Conservation (phyloP, 768 basidiomycete genomes). For the Auriscalpium orientale region DNA sequence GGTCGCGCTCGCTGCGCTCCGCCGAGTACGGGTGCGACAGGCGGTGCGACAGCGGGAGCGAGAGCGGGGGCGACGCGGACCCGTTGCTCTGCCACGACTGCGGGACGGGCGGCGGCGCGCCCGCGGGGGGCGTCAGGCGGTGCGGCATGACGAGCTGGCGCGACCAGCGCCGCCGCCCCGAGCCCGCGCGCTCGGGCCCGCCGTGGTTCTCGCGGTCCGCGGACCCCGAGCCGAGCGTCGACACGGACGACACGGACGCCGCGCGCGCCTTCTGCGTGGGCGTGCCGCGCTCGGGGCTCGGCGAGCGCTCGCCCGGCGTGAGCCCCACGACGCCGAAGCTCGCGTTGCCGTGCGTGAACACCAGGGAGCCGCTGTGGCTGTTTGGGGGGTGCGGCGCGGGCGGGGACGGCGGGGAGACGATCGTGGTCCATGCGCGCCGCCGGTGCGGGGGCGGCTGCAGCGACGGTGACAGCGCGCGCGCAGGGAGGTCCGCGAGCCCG, state of each 20-base stretch:
- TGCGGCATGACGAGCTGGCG: slow-evolving; percentile 35
- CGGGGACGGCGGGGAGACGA: slow-evolving; percentile 9
- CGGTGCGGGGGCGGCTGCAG: slow-evolving; percentile 25
- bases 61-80: slow-evolving; percentile 16
- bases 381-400: background rate
- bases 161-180: slow-evolving; percentile 22
- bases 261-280: slow-evolving; percentile 6
- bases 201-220: background rate
- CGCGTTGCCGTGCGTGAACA: slow-evolving; percentile 25
- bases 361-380: slow-evolving; percentile 3
- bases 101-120: slow-evolving; percentile 44
- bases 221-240: slow-evolving; percentile 5
- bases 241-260: slow-evolving; percentile 17
- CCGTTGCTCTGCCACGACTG: slow-evolving; percentile 12
- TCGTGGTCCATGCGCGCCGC: slow-evolving; percentile 23
- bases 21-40: slow-evolving; percentile 14
- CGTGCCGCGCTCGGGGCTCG: slow-evolving; percentile 12
- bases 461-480: slow-evolving; percentile 19
- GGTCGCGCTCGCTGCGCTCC: slow-evolving; percentile 7
- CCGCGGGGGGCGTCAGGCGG: slow-evolving; percentile 48
- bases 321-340: slow-evolving; percentile 24
- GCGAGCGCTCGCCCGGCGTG: background rate
- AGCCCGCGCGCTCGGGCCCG: background rate
- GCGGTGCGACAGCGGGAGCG: slow-evolving; percentile 11
- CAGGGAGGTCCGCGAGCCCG: slow-evolving; percentile 21